These are phyloP conservation scores for Bipolaris victoriae DNA, from an alignment of 2,329 filamentous ascomycete species.

Conservation along the genomic window DNA sequence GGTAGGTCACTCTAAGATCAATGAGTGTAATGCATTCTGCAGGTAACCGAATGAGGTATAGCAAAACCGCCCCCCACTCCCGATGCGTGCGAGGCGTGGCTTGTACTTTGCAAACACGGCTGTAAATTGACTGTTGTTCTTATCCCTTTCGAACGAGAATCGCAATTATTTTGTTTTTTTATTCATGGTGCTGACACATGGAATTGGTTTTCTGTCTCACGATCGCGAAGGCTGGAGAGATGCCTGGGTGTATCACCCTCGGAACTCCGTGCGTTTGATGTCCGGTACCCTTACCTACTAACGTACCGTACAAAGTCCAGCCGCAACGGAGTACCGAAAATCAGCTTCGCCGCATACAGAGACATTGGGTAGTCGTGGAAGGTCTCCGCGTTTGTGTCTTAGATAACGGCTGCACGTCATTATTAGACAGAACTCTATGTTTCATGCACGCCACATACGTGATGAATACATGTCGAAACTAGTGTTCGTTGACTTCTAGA, in stretches of 20 bases:
- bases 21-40: slow-evolving; percentile 13
- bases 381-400: neutral
- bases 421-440: neutral
- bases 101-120: neutral
- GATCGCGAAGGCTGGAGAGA: neutral
- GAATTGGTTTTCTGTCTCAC: neutral
- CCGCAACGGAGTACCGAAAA: neutral
- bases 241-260: neutral
- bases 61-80: slow-evolving; percentile 2
- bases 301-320: neutral
- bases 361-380: neutral
- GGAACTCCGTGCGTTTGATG: slow-evolving; percentile 5
- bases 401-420: neutral
- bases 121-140: neutral
- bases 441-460: neutral
- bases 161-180: neutral
- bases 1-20: slow-evolving; percentile 11
- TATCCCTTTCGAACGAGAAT: neutral
- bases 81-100: neutral
- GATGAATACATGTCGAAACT: neutral
- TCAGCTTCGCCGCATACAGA: neutral
- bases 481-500: neutral
- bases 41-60: slow-evolving; percentile 5
- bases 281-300: neutral
- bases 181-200: neutral